Conservation (phyloP, 2,329 filamentous ascomycete genomes). For the Verruconis gallopava region DNA sequence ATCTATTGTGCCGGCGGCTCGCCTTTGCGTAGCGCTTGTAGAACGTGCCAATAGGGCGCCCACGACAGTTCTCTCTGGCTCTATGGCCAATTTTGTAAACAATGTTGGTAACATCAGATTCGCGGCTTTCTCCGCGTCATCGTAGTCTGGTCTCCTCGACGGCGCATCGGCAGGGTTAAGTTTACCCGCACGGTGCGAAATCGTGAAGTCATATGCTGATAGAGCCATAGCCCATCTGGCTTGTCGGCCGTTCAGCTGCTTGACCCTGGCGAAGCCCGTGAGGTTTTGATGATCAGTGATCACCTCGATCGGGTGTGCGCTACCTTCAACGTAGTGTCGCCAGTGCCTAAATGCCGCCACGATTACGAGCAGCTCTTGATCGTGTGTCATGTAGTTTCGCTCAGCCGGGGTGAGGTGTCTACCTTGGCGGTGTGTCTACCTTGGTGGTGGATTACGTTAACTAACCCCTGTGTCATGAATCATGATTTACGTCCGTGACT, state of each 20-base stretch:
- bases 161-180: slow-evolving; percentile 12
- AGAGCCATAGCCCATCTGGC: slow-evolving; percentile 16
- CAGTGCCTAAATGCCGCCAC: slow-evolving; percentile 18
- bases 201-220: slow-evolving; percentile 16
- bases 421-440: too few relatives aligned
- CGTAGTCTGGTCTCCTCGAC: slow-evolving; percentile 10
- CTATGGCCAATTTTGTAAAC: background rate
- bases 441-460: too few relatives aligned
- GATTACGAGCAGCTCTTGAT: slow-evolving; percentile 26
- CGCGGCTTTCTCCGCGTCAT: slow-evolving; percentile 1
- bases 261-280: slow-evolving; percentile 17
- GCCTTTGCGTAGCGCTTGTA: too few relatives aligned
- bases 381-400: slow-evolving; percentile 23
- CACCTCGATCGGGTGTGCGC: slow-evolving; percentile 13
- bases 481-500: too few relatives aligned
- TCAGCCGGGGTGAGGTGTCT: too few relatives aligned
- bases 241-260: slow-evolving; percentile 16
- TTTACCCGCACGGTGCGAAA: slow-evolving; percentile 15
- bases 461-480: too few relatives aligned
- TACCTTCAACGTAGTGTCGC: slow-evolving; percentile 14
- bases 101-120: slow-evolving; percentile 1
- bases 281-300: slow-evolving; percentile 20
- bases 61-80: background rate
- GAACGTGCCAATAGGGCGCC: too few relatives aligned
- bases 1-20: too few relatives aligned